These are phyloP conservation scores for Lasiosphaeriaceae sp. DNA, from an alignment of 495 filamentous ascomycete species.

Conservation along the genomic window DNA sequence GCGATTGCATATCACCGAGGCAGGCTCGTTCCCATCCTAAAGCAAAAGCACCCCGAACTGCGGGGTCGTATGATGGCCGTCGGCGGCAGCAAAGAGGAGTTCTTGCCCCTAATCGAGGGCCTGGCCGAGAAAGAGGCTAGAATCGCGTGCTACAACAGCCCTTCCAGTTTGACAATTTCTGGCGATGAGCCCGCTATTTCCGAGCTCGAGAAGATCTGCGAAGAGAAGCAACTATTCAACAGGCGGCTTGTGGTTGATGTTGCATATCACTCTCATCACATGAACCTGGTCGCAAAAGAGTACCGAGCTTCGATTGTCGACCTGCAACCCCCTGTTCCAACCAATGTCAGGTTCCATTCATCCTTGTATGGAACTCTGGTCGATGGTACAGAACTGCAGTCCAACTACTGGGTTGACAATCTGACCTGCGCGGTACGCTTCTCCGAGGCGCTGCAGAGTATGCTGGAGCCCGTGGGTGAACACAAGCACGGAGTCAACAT, in stretches of 20 bases:
- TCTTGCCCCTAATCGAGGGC: constrained; percentile 33
- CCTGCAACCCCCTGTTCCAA: constrained; percentile 27
- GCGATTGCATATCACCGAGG: constrained; percentile 46
- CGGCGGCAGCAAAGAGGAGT: constrained; percentile 41
- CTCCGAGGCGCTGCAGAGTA: constrained; percentile 32
- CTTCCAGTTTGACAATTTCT: constrained; percentile 57
- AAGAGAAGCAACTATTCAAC: constrained; percentile 46
- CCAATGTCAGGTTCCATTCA: constrained; percentile 38
- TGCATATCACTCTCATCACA: constrained; percentile 65
- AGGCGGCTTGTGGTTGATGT: constrained; percentile 53
- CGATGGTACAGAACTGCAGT: constrained; percentile 30
- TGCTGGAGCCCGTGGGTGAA: constrained; percentile 33
- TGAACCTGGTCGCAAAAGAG: constrained; percentile 45
- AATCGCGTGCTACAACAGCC: constrained; percentile 57
- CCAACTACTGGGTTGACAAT: constrained; percentile 46
- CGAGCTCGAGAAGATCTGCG: constrained; percentile 43
- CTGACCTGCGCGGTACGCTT: constrained; percentile 40
- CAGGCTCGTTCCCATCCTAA: constrained; percentile 30
- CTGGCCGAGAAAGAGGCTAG: constrained; percentile 35
- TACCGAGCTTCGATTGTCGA: constrained; percentile 32
- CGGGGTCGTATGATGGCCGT: constrained; percentile 50
- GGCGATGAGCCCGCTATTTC: constrained; percentile 48
- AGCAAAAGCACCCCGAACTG: constrained; percentile 25
- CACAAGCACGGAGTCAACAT: constrained; percentile 39
- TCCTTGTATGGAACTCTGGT: constrained; percentile 30